Percentiles rank a stretch among this genome's conserved stretches.
Evolutionary conservation across 306 rosid genomes (phyloP).

Genomic region (Abrus precatorius): DNA sequence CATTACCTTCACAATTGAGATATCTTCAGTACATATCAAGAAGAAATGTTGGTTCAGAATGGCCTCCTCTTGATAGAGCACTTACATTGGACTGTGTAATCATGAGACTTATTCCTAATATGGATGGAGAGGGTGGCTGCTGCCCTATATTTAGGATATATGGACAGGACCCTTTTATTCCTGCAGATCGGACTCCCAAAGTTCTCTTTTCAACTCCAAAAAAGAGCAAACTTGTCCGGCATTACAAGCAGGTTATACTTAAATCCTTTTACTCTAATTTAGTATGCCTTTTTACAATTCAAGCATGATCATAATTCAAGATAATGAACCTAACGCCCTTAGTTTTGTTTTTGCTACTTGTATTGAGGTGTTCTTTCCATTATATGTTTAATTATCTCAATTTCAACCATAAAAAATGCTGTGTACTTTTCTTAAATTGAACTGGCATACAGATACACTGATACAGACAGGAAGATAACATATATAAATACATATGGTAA

Average conservation of each 20-base stretch:
- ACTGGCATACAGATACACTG: not conserved
- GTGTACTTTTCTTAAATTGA: slow-evolving; percentile 5
- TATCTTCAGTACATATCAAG: slow-evolving; percentile 95
- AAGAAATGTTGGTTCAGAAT: slow-evolving; percentile 87
- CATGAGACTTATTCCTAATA: slow-evolving; percentile 77
- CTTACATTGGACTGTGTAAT: slow-evolving; percentile 89
- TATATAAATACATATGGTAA: slow-evolving; percentile 1
- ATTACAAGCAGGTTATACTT: slow-evolving; percentile 83
- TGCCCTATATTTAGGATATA: slow-evolving; percentile 95
- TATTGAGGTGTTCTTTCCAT: slow-evolving; percentile 25
- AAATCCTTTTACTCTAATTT: slow-evolving; percentile 38
- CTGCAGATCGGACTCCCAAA: slow-evolving; percentile 83
- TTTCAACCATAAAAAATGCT: slow-evolving; percentile 3
- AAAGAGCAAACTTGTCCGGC: slow-evolving; percentile 81
- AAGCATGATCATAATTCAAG: slow-evolving; percentile 6
- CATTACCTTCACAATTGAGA: slow-evolving; percentile 92
- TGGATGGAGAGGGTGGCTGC: slow-evolving; percentile 92
- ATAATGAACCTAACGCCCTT: slow-evolving; percentile 9
- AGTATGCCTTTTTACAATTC: slow-evolving; percentile 17
- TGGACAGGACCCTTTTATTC: slow-evolving; percentile 95
- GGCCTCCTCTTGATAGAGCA: slow-evolving; percentile 97
- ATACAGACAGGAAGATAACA: not conserved
- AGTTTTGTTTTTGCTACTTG: slow-evolving; percentile 36
- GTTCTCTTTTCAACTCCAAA: slow-evolving; percentile 94
- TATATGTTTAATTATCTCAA: slow-evolving; percentile 24